Base-by-base conservation (phyloP, 2,329 filamentous ascomycete species). In the Fusarium sp. region DNA sequence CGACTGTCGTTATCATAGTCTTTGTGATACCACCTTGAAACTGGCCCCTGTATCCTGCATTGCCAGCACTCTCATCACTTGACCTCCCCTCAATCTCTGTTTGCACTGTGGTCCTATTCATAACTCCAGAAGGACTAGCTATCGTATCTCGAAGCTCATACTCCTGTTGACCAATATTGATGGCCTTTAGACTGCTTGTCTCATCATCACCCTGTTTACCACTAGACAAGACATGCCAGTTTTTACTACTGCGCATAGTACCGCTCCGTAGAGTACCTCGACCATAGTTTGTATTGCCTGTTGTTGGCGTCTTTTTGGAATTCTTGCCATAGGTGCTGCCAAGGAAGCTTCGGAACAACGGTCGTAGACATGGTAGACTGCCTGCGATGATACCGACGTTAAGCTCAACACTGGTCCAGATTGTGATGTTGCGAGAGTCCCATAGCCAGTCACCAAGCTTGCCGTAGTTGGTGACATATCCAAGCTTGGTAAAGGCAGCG, bases 341-440 rank as follows among this genome's bases (percentile, higher is more conserved):
- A 20, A 82, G 68, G 55, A 84, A 75, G 20, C 64, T 63, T 56
- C 78, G 78, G 63, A 82, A 82, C 11, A 81, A 42, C 5, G 82
- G 83, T 20, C 80, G 78, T 3, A 84, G 67, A 10, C 77, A 77
- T 1, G 83, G 80, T 15, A 84, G 68, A 50, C 77, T 82, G 1
- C 79, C 82, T 9, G 81, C 82, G 10, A 83, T 75, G 48, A 84
- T 81, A 28, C 81, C 82, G 3, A 80, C 73, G 62, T 83, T 83
- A 66, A 75, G 78, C 65, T 82, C 83, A 59, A 79, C 71, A 3
- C 83, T 80, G 8, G 82, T 82, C 85, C 85, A 86, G 62, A 86
- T 83, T 16, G 85, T 86, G 3, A 89, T 81, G 72, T 85, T 81
- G 33, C 83, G 80, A 5, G 79, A 83, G 65, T 85, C 83, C 84